phyloP scores from a whole-genome alignment of 352 stramenopile genomes.

The Globisporangium cederbergense region DNA sequence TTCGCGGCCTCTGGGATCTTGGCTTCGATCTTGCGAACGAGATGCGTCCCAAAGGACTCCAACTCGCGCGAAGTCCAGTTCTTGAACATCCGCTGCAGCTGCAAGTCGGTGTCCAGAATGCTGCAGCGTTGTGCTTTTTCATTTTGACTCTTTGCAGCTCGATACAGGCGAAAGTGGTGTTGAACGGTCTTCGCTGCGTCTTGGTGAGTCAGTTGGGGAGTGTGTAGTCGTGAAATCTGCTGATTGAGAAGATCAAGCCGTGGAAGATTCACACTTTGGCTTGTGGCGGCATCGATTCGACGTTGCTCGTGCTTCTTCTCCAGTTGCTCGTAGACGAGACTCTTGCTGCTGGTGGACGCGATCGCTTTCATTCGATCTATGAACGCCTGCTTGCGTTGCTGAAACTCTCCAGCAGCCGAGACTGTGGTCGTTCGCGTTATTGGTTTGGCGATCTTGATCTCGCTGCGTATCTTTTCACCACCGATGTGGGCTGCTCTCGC shows the following conservation, averaged over 20 bases:
- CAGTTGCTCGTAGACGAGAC: slow-evolving; percentile 69
- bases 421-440: background rate
- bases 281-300: slow-evolving; percentile 10
- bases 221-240: slow-evolving; percentile 28
- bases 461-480: background rate
- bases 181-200: slow-evolving; percentile 42
- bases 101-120: slow-evolving; percentile 32
- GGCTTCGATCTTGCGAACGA: slow-evolving; percentile 38
- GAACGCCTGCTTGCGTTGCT: slow-evolving; percentile 68
- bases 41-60: slow-evolving; percentile 25
- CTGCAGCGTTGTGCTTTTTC: slow-evolving; percentile 5
- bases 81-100: slow-evolving; percentile 36
- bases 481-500: background rate
- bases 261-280: background rate
- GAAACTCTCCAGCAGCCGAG: slow-evolving; percentile 49
- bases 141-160: slow-evolving; percentile 15
- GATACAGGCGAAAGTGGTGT: slow-evolving; percentile 36
- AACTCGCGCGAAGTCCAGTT: slow-evolving; percentile 43
- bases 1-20: slow-evolving; percentile 32
- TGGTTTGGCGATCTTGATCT: background rate
- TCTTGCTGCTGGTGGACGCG: slow-evolving; percentile 57
- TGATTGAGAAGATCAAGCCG: slow-evolving; percentile 24
- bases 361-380: slow-evolving; percentile 74
- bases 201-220: slow-evolving; percentile 33
- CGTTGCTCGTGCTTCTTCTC: slow-evolving; percentile 43